A percentile compares a stretch with the other conserved stretches of the same genome.
These are phyloP conservation scores for Aspergillus ostianus DNA, from an alignment of 495 filamentous ascomycete genomes.

Conservation along the genomic window DNA sequence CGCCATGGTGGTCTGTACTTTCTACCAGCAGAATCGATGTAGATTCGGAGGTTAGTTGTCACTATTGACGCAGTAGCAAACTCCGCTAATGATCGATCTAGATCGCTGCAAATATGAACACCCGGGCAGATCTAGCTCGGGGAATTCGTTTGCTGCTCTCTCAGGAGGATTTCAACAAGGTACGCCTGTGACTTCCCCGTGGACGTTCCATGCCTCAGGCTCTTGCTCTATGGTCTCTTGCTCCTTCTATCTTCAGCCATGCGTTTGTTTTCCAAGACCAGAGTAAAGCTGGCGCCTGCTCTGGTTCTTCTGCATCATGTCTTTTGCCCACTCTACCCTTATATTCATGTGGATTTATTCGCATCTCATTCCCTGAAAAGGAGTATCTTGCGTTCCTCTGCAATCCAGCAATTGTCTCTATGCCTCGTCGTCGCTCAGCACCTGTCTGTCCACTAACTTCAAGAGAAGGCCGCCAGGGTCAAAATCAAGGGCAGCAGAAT, in stretches of 20 bases:
- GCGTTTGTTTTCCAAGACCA: no score
- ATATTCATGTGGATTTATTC: background rate
- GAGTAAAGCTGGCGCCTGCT: background rate
- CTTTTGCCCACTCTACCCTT: background rate
- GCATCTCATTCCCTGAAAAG: background rate
- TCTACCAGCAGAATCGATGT: slow-evolving; percentile 72
- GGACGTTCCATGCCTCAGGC: background rate
- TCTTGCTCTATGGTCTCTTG: background rate
- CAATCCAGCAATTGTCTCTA: background rate
- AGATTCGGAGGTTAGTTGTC: slow-evolving; percentile 58
- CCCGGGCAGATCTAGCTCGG: slow-evolving; percentile 35
- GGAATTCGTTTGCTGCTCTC: slow-evolving; percentile 47
- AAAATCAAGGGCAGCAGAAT: slow-evolving; percentile 9
- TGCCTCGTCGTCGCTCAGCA: background rate
- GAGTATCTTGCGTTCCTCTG: background rate
- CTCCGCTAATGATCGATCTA: slow-evolving; percentile 24
- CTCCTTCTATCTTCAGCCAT: background rate
- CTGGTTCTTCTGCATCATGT: background rate
- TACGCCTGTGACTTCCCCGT: slow-evolving; percentile 23
- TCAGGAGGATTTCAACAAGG: slow-evolving; percentile 36
- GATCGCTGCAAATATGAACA: slow-evolving; percentile 58
- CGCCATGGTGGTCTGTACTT: slow-evolving; percentile 65
- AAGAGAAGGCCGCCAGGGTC: slow-evolving; percentile 17
- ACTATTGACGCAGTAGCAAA: background rate
- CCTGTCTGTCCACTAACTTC: slow-evolving; percentile 6